Percentiles rank a stretch among this genome's conserved stretches.
Evolutionary conservation across 2,329 filamentous ascomycete species (phyloP).

Genomic region (Diaporthe batatas): DNA sequence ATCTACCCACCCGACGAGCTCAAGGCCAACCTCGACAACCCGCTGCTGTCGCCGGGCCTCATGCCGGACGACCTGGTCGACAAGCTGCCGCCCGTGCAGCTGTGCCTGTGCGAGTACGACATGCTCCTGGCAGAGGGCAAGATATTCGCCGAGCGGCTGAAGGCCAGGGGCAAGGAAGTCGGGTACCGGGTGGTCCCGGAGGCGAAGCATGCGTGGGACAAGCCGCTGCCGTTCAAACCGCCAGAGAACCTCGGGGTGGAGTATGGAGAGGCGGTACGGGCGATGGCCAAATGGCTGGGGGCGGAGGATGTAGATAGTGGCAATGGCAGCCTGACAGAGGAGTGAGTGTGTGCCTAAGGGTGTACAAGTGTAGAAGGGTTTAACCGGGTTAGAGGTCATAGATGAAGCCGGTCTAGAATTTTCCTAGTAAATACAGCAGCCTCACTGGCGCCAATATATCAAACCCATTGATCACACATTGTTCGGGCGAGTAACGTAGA

Average conservation of each 20-base stretch:
- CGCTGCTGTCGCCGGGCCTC: constrained; percentile 69
- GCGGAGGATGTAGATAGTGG: constrained; percentile 10
- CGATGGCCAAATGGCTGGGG: constrained; percentile 38
- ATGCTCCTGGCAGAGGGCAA: constrained; percentile 74
- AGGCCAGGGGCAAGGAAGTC: constrained; percentile 66
- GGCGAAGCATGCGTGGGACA: constrained; percentile 76
- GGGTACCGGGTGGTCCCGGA: constrained; percentile 61
- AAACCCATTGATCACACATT: background rate
- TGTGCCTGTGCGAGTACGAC: constrained; percentile 75
- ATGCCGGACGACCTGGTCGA: constrained; percentile 66
- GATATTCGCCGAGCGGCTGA: constrained; percentile 71
- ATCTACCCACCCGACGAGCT: constrained; percentile 65
- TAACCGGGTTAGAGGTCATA: background rate
- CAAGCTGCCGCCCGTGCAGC: constrained; percentile 65
- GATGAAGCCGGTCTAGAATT: background rate
- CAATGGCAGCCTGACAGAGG: constrained; percentile 28
- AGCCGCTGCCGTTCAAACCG: constrained; percentile 57
- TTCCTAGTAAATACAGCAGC: background rate
- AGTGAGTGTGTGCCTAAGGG: constrained; percentile 21
- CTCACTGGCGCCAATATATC: background rate
- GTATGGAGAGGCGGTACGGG: constrained; percentile 41
- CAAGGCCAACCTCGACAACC: constrained; percentile 60
- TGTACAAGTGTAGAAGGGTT: background rate
- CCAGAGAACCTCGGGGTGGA: constrained; percentile 34
- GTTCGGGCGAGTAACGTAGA: background rate